Conservation (phyloP, 2,329 filamentous ascomycete species). For the Fusarium guadeloupense region DNA sequence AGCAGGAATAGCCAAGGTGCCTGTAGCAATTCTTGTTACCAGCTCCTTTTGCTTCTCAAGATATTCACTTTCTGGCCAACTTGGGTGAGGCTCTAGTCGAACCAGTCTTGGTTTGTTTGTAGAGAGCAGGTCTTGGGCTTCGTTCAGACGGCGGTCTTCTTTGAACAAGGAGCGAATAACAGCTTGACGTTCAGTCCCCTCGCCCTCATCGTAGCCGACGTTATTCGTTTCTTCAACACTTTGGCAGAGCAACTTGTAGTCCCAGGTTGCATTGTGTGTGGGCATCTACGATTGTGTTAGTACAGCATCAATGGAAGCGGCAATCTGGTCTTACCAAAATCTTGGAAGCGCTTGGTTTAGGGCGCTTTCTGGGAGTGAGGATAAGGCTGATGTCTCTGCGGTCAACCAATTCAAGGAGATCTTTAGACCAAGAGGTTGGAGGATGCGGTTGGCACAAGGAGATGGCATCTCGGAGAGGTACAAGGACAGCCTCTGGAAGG, state of each 20-base stretch:
- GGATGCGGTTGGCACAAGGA: conserved; percentile 85
- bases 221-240: conserved; percentile 67
- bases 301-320: background rate
- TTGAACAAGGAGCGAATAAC: conserved; percentile 89
- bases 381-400: conserved; percentile 82
- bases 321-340: conserved; percentile 52
- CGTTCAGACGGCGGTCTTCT: conserved; percentile 88
- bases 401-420: conserved; percentile 78
- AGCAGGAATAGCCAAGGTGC: conserved; percentile 87
- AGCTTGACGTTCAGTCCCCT: conserved; percentile 83
- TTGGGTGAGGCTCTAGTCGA: conserved; percentile 77
- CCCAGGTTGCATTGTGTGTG: conserved; percentile 73
- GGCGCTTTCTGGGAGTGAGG: conserved; percentile 55
- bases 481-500: conserved; percentile 83
- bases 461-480: conserved; percentile 84
- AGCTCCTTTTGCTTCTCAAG: conserved; percentile 92
- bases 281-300: conserved; percentile 57
- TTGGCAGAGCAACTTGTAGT: conserved; percentile 81
- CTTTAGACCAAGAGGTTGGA: conserved; percentile 76
- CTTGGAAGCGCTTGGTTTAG: conserved; percentile 48
- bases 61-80: conserved; percentile 86
- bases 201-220: conserved; percentile 76
- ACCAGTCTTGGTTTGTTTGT: conserved; percentile 82
- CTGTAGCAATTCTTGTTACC: conserved; percentile 83
- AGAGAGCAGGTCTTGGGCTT: conserved; percentile 86